A percentile compares a stretch with the other conserved stretches of the same genome.
Evolutionary conservation across 164 flowering plant species (phyloP).

Genomic region (Kalanchoe fedtschenkoi): DNA sequence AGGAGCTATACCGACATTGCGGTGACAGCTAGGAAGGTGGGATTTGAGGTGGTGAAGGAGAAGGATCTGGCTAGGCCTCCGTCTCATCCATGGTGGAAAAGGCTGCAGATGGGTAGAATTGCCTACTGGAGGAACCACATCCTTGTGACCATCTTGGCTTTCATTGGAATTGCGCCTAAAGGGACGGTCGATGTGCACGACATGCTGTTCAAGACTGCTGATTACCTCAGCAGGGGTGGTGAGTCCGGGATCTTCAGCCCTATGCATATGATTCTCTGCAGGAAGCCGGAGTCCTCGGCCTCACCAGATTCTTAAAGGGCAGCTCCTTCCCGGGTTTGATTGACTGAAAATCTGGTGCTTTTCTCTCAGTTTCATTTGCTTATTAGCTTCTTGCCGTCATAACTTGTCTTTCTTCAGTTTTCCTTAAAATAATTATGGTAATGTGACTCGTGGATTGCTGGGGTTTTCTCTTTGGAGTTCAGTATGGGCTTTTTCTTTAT

Average conservation of each 20-base stretch:
- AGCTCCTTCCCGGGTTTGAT: background rate
- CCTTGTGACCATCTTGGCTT: constrained; percentile 41
- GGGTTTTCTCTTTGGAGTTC: background rate
- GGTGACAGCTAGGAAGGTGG: constrained; percentile 61
- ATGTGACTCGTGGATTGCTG: background rate
- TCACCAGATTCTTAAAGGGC: background rate
- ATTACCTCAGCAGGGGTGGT: constrained; percentile 60
- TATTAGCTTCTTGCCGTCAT: background rate
- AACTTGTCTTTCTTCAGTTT: constrained; percentile 5
- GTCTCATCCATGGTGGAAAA: constrained; percentile 72
- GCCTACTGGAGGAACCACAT: constrained; percentile 95
- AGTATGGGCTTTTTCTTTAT: background rate
- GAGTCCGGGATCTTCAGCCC: constrained; percentile 75
- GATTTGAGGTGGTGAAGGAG: constrained; percentile 80
- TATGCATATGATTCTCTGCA: constrained; percentile 82
- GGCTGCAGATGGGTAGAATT: constrained; percentile 82
- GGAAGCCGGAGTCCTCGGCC: constrained; percentile 33
- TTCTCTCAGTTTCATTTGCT: background rate
- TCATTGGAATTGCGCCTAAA: constrained; percentile 76
- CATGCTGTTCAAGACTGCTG: constrained; percentile 79
- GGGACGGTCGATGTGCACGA: constrained; percentile 83
- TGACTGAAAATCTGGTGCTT: background rate
- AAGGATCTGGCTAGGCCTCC: constrained; percentile 79
- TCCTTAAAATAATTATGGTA: background rate
- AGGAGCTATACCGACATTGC: constrained; percentile 49